phyloP scores from a whole-genome alignment of 2,329 filamentous ascomycete genomes.

The Magnaporthiopsis rhizophila region DNA sequence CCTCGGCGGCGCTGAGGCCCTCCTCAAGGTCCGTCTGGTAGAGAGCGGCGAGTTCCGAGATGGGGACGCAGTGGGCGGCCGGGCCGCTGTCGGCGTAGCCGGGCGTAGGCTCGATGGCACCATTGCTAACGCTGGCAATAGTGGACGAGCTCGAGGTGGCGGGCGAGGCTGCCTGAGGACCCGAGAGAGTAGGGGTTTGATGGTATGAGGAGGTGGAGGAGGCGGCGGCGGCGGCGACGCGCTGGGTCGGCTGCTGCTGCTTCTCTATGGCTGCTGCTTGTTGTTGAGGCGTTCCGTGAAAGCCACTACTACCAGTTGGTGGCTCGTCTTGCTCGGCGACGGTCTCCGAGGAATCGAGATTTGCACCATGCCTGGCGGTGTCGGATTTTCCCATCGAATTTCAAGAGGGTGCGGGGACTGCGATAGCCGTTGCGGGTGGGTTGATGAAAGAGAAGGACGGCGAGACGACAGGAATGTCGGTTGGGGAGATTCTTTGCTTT shows the following conservation, averaged over 20 bases:
- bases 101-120: conserved; percentile 10
- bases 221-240: background rate
- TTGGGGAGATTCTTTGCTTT: background rate
- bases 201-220: background rate
- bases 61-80: conserved; percentile 16
- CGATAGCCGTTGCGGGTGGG: no score
- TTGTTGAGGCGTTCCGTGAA: conserved; percentile 2
- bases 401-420: conserved; percentile 3
- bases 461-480: background rate
- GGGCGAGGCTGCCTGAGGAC: conserved; percentile 7
- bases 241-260: conserved; percentile 1
- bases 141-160: conserved; percentile 14
- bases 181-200: background rate
- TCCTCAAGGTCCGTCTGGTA: conserved; percentile 25
- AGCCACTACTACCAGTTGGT: conserved; percentile 7
- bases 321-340: conserved; percentile 9
- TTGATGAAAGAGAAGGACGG: background rate
- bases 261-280: conserved; percentile 4
- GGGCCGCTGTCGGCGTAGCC: conserved; percentile 20
- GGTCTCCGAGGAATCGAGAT: conserved; percentile 9
- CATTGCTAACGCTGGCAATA: conserved; percentile 13
- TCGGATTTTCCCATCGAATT: conserved; percentile 10
- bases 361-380: conserved; percentile 6
- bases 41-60: conserved; percentile 15
- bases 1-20: conserved; percentile 58